These are phyloP conservation scores for Arxiozyma bovina DNA, from an alignment of 1,139 yeast species.

Conservation along the genomic window DNA sequence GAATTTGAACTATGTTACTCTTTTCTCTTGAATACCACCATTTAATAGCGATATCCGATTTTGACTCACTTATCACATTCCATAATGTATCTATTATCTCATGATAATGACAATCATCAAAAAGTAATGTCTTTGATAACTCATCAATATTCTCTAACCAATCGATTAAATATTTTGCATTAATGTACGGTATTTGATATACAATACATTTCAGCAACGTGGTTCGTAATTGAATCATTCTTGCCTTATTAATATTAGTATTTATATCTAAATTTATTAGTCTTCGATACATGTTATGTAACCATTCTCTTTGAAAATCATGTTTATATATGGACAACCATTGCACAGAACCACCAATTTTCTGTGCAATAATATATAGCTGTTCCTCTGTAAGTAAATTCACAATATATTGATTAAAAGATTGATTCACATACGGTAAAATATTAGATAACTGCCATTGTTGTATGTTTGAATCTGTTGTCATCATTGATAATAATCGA, in stretches of 20 bases:
- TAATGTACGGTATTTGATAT: conserved; percentile 14
- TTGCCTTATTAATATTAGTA: neutral
- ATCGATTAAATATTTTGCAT: conserved; percentile 8
- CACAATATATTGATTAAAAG: conserved; percentile 14
- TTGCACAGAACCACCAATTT: conserved; percentile 12
- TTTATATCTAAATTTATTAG: conserved; percentile 3
- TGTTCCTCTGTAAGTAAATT: conserved; percentile 16
- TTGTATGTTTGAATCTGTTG: conserved; percentile 5
- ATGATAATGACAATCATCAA: conserved; percentile 3
- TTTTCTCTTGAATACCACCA: conserved; percentile 11
- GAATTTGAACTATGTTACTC: neutral
- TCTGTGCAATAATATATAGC: conserved; percentile 13
- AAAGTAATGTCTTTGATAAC: conserved; percentile 1
- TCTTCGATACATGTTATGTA: conserved; percentile 19
- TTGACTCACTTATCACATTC: conserved; percentile 16
- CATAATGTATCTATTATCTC: conserved; percentile 14
- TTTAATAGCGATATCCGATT: conserved; percentile 5
- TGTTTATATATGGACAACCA: conserved; percentile 8
- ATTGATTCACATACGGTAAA: conserved; percentile 11
- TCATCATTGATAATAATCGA: conserved; percentile 12
- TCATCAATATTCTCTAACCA: conserved; percentile 22
- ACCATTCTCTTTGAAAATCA: conserved; percentile 15
- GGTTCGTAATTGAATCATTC: neutral
- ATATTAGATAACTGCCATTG: conserved; percentile 20
- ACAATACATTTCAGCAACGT: conserved; percentile 19